Evolutionary conservation across 257 asterid species (phyloP), one percentile per base, ranked within the genome.

Genomic region (Leonotis leonurus): DNA sequence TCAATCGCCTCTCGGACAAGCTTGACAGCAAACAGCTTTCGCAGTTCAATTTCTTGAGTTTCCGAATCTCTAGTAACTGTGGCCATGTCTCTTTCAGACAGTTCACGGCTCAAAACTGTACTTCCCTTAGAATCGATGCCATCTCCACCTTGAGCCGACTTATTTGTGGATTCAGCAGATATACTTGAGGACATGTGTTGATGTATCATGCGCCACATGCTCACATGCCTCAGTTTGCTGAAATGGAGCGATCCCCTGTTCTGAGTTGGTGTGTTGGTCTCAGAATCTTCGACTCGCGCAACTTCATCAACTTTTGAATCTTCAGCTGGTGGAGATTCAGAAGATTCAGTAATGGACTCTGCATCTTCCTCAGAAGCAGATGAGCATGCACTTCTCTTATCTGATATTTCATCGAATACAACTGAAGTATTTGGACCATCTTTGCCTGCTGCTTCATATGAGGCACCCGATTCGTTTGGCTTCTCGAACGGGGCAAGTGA

Each of bases 1-100:
- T 93, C 99, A 24, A 93, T 82, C 6, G 97, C 97, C 75, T 93
- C 95, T 33, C 96, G 78, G 4, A 93, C 99, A 32, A 93, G 85
- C 87, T 89, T 87, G 72, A 89, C 79, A 0, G 97, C 95, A 17
- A 80, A 76, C 60, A 87, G 51, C 62, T 93, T 93, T 16, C 86
- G 85, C 32, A 72, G 30, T 72, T 87, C 96, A 20, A 80, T 65
- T 17, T 85, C 99, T 78, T 69, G 83, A 62, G 62, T 76, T 26
- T 71, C 84, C 1, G 79, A 48, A n/a, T 82, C 86, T 40, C 62
- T 66, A 7, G 60, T 60, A 5, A 22, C 57, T 43, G 22, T 61
- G n/a, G n/a, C n/a, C 7, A 50, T 2, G 24, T 79, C 78, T 26
- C 76, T 49, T 64, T 62, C 77, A 68, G 68, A 24, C 21, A 56